phyloP scores from a whole-genome alignment of 805 yeast species.

The Ogataea pilisensis region DNA sequence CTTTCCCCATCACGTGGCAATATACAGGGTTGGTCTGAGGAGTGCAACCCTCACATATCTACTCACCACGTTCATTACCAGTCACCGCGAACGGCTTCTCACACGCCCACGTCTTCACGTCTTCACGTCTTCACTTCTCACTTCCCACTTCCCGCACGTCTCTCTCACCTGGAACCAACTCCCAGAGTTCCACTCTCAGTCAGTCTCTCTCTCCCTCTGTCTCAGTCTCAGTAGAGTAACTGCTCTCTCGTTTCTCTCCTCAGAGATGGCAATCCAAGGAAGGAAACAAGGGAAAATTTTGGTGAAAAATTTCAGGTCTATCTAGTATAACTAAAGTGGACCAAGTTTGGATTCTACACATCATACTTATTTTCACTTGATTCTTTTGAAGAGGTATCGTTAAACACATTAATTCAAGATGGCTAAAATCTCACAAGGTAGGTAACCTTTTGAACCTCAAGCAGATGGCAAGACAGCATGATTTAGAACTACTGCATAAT shows the following conservation, averaged over 20 bases:
- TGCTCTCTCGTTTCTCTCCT: neutral
- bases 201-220: neutral
- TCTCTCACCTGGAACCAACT: too few relatives aligned
- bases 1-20: too few relatives aligned
- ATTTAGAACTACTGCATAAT: neutral
- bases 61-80: too few relatives aligned
- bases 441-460: constrained; percentile 9
- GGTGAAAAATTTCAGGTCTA: neutral
- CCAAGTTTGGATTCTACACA: neutral
- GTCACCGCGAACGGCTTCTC: too few relatives aligned
- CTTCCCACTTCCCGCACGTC: neutral
- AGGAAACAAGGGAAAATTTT: neutral
- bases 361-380: neutral
- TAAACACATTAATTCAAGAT: constrained; percentile 18
- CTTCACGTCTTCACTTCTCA: neutral
- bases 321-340: neutral
- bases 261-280: neutral
- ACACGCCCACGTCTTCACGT: neutral
- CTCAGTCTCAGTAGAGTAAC: too few relatives aligned
- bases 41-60: too few relatives aligned
- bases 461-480: neutral
- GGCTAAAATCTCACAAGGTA: constrained; percentile 36
- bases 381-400: constrained; percentile 5
- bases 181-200: neutral
- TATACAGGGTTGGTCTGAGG: too few relatives aligned